phyloP scores from a whole-genome alignment of 2,329 filamentous ascomycete genomes.

The Xylaria sp. region DNA sequence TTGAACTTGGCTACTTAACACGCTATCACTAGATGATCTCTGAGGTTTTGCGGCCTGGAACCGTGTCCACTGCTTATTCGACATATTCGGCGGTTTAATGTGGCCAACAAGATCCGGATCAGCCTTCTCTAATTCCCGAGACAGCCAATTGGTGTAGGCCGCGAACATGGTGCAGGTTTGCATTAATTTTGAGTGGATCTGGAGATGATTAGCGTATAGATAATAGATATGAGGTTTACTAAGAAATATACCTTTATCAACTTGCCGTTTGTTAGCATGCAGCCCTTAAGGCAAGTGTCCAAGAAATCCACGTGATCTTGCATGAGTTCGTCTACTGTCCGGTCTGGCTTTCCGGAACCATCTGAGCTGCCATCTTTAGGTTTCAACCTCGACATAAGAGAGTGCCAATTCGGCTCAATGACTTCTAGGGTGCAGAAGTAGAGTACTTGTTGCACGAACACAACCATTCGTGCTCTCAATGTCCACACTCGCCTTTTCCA shows the following conservation, averaged over 20 bases:
- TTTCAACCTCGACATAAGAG: slow-evolving; percentile 87
- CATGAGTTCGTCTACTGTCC: slow-evolving; percentile 98
- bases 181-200: slow-evolving; percentile 98
- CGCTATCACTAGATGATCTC: slow-evolving; percentile 50
- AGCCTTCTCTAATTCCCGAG: slow-evolving; percentile 82
- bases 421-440: slow-evolving; percentile 98
- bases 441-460: slow-evolving; percentile 94
- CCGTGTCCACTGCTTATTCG: slow-evolving; percentile 67
- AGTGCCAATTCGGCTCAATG: slow-evolving; percentile 97
- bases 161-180: slow-evolving; percentile 95
- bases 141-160: slow-evolving; percentile 86
- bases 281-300: slow-evolving; percentile 97
- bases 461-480: slow-evolving; percentile 89
- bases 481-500: slow-evolving; percentile 97
- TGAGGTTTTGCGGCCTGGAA: slow-evolving; percentile 63
- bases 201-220: slow-evolving; percentile 37
- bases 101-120: slow-evolving; percentile 78
- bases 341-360: slow-evolving; percentile 53
- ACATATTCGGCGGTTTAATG: slow-evolving; percentile 68
- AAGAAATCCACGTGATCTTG: slow-evolving; percentile 98
- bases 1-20: slow-evolving; percentile 52
- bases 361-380: slow-evolving; percentile 62
- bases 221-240: not conserved
- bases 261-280: slow-evolving; percentile 98
- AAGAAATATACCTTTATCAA: slow-evolving; percentile 76